Conservation (phyloP, 495 filamentous ascomycete genomes). For the Cetradonia linearis region DNA sequence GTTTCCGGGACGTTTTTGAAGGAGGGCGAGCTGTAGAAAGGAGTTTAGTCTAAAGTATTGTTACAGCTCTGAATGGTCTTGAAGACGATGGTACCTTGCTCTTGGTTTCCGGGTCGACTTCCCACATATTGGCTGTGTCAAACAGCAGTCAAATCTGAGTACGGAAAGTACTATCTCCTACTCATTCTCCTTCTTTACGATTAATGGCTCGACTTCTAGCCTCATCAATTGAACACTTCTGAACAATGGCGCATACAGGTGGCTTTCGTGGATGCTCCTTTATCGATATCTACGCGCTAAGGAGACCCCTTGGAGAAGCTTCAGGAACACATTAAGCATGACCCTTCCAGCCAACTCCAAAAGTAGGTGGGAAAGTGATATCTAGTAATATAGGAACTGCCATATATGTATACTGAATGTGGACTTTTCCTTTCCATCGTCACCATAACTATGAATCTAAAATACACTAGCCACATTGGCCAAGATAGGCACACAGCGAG, state of each 20-base stretch:
- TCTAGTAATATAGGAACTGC: not conserved
- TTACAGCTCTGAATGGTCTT: not conserved
- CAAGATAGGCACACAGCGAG: not conserved
- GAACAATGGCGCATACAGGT: not conserved
- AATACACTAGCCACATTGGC: conserved; percentile 17
- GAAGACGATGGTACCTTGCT: conserved; percentile 56
- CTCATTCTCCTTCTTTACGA: not conserved
- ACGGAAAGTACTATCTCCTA: not conserved
- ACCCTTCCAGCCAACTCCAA: no score
- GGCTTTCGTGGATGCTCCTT: not conserved
- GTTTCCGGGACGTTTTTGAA: conserved; percentile 81
- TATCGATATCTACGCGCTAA: conserved; percentile 3
- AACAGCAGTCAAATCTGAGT: not conserved
- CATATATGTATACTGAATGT: not conserved
- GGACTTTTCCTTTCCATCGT: conserved; percentile 1
- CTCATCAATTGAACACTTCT: not conserved
- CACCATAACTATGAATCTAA: conserved; percentile 12
- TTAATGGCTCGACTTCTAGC: not conserved
- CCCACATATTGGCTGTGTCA: conserved; percentile 44
- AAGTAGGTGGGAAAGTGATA: no score
- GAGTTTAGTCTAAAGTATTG: conserved; percentile 43
- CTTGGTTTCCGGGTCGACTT: conserved; percentile 92
- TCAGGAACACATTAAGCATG: not conserved
- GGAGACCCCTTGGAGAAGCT: not conserved
- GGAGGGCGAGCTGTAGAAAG: conserved; percentile 69